Percentiles rank a stretch among this genome's conserved stretches.
phyloP scores from a whole-genome alignment of 208 protist genomes.

The Wallacemonas sp. region DNA sequence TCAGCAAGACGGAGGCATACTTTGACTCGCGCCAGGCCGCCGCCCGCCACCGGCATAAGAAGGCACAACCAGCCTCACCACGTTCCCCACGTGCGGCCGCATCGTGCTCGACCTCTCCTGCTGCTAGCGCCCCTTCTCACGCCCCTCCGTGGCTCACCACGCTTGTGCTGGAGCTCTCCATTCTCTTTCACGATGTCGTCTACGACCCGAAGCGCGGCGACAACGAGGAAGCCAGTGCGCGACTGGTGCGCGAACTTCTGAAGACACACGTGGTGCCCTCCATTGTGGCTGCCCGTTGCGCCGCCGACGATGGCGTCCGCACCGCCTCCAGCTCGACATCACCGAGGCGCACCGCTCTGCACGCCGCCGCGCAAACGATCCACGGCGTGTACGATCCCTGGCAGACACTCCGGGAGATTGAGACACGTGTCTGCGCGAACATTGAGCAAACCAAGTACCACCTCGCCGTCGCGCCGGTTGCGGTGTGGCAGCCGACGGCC shows the following conservation, averaged over 20 bases:
- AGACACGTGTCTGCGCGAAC: slow-evolving; percentile 25
- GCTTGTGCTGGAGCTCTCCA: slow-evolving; percentile 56
- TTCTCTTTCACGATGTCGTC: slow-evolving; percentile 82
- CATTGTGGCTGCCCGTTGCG: slow-evolving; percentile 1
- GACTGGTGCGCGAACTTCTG: slow-evolving; percentile 42
- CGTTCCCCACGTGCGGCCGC: not conserved
- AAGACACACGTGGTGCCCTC: slow-evolving; percentile 7
- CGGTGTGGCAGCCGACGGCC: slow-evolving; percentile 1
- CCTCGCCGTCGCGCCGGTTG: slow-evolving; percentile 31
- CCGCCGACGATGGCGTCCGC: not conserved
- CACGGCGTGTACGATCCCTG: slow-evolving; percentile 22
- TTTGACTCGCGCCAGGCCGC: slow-evolving; percentile 1
- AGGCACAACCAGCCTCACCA: not conserved
- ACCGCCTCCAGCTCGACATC: not conserved
- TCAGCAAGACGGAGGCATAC: slow-evolving; percentile 32
- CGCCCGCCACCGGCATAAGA: slow-evolving; percentile 24
- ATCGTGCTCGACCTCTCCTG: too few relatives aligned
- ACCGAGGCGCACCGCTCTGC: slow-evolving; percentile 31
- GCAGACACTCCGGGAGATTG: slow-evolving; percentile 15
- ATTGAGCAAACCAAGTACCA: slow-evolving; percentile 51
- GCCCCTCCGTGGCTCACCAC: not conserved
- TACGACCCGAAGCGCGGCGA: slow-evolving; percentile 60
- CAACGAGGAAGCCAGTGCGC: slow-evolving; percentile 74
- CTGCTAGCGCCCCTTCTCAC: not conserved
- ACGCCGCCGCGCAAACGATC: not conserved